Conservation (phyloP, 2,329 filamentous ascomycete species). For the Dothistroma pini region DNA sequence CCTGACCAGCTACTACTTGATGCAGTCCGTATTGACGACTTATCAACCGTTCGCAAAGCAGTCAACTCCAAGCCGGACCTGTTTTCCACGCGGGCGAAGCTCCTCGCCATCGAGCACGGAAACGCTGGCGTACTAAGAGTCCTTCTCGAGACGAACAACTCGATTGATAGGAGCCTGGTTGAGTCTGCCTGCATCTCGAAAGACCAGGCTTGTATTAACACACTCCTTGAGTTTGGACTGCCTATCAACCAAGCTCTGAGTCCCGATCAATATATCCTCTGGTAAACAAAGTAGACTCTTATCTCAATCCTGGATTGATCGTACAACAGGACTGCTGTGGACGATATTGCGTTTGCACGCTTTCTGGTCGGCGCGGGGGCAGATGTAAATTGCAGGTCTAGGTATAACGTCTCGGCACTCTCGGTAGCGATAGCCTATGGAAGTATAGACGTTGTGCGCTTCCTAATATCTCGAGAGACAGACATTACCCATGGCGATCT, state of each 20-base stretch:
- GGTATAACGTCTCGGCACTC: background rate
- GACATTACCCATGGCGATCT: constrained; percentile 6
- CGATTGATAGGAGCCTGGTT: background rate
- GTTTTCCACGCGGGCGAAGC: background rate
- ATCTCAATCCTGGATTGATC: background rate
- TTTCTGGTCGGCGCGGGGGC: background rate
- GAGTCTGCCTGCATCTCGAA: background rate
- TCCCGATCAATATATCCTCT: background rate
- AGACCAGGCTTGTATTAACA: background rate
- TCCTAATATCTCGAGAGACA: background rate
- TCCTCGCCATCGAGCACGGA: background rate
- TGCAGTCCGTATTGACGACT: background rate
- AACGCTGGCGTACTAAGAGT: background rate
- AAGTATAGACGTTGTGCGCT: background rate
- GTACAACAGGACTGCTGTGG: background rate
- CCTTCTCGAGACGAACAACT: background rate
- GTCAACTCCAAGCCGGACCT: background rate
- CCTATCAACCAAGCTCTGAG: background rate
- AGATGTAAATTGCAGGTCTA: constrained; percentile 6
- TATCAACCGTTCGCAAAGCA: background rate
- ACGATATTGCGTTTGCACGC: background rate
- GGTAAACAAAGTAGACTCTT: background rate
- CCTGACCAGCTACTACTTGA: background rate
- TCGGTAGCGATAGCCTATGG: constrained; percentile 2
- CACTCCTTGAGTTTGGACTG: background rate